Conservation (phyloP, 345 rosid genomes). For the Salix arbutifolia region DNA sequence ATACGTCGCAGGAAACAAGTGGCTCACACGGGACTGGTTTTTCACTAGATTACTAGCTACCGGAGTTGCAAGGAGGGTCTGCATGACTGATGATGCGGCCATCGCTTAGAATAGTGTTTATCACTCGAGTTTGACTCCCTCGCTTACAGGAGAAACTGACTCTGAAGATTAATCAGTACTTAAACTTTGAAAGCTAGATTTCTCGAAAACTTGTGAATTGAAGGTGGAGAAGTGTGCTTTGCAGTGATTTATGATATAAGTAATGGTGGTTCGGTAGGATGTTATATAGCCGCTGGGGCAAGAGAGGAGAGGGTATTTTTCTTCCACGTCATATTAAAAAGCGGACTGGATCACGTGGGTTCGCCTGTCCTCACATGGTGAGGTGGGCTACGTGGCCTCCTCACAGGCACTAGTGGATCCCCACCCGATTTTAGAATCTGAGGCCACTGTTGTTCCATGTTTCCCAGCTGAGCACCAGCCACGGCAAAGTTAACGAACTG, state of each 20-base stretch:
- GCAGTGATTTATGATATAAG: too few relatives aligned
- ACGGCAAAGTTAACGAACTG: not conserved
- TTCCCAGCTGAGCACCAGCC: not conserved
- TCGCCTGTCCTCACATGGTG: constrained; percentile 20
- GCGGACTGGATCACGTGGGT: constrained; percentile 25
- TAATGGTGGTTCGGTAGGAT: too few relatives aligned
- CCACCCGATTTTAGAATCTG: not conserved
- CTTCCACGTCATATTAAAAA: constrained; percentile 31
- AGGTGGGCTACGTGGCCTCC: constrained; percentile 31
- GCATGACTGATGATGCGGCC: constrained; percentile 43
- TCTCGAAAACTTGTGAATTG: too few relatives aligned
- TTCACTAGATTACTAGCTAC: constrained; percentile 9
- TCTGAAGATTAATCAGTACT: too few relatives aligned
- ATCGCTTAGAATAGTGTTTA: constrained; percentile 5
- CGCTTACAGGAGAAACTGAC: too few relatives aligned
- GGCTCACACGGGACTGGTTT: constrained; percentile 8
- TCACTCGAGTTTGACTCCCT: too few relatives aligned
- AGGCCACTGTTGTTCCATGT: constrained; percentile 18
- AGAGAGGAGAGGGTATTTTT: constrained; percentile 21
- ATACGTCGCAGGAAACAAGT: constrained; percentile 15
- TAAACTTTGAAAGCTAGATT: too few relatives aligned
- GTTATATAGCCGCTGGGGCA: not conserved
- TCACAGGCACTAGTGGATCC: not conserved
- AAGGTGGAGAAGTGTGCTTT: too few relatives aligned
- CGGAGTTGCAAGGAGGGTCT: constrained; percentile 39